Percentiles rank a stretch among this genome's conserved stretches.
Evolutionary conservation across 2,329 filamentous ascomycete species (phyloP).

Genomic region (Neophaeococcomyces mojaviensis): DNA sequence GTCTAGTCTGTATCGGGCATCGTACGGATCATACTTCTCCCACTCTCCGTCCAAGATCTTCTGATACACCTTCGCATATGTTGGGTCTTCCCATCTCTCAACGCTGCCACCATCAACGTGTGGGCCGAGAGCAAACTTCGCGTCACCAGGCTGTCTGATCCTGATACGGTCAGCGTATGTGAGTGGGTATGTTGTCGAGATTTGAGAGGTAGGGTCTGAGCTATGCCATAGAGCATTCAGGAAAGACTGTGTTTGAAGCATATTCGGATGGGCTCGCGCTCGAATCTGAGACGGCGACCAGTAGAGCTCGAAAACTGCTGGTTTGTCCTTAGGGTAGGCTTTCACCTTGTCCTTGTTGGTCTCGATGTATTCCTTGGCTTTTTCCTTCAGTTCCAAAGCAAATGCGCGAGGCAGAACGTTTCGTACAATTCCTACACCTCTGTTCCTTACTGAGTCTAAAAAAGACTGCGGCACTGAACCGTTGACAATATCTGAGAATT

Average conservation of each 20-base stretch:
- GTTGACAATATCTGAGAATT: conserved; percentile 33
- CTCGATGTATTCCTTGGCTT: conserved; percentile 57
- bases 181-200: conserved; percentile 53
- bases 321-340: conserved; percentile 59
- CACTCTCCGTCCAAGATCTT: conserved; percentile 65
- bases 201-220: conserved; percentile 32
- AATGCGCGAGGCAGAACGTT: conserved; percentile 58
- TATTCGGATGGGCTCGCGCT: conserved; percentile 58
- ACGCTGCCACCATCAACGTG: conserved; percentile 68
- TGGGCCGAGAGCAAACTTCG: conserved; percentile 62
- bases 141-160: conserved; percentile 64
- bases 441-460: conserved; percentile 48
- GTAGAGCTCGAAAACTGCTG: conserved; percentile 68
- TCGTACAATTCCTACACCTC: conserved; percentile 57
- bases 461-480: conserved; percentile 29
- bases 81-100: conserved; percentile 64
- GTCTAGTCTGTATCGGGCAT: conserved; percentile 59
- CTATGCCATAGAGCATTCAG: conserved; percentile 60
- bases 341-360: conserved; percentile 48
- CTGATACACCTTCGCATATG: conserved; percentile 68
- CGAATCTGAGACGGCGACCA: conserved; percentile 63
- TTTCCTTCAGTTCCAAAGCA: conserved; percentile 57
- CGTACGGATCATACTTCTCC: conserved; percentile 78
- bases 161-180: conserved; percentile 65
- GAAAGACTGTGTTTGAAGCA: conserved; percentile 54